Conservation (phyloP, 139 green algal genomes). For the Picochlorum sp. region DNA sequence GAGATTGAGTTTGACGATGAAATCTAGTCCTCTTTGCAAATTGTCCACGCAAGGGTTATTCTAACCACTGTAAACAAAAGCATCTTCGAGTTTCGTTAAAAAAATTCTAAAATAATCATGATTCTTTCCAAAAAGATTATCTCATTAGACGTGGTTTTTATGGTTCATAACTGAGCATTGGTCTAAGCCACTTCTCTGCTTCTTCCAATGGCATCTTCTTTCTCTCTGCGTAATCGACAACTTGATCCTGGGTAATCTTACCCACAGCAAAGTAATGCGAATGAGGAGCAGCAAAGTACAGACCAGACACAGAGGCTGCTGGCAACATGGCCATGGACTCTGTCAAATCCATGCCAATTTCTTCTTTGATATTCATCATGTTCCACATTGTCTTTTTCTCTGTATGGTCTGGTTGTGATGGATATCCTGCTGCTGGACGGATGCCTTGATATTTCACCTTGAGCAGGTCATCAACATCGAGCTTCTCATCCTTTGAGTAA, state of each 20-base stretch:
- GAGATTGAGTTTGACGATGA: conserved; percentile 31
- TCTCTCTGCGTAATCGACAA: conserved; percentile 78
- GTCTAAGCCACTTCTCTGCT: conserved; percentile 77
- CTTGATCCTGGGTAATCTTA: conserved; percentile 92
- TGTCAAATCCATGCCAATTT: conserved; percentile 81
- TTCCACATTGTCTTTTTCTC: conserved; percentile 97
- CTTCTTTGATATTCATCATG: conserved; percentile 72
- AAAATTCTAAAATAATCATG: no score
- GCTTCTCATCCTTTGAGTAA: conserved; percentile 80
- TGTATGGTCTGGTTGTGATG: conserved; percentile 96
- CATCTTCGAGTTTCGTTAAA: no score
- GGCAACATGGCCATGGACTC: conserved; percentile 96
- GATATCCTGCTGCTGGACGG: conserved; percentile 93
- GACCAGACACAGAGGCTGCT: conserved; percentile 80
- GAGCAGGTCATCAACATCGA: conserved; percentile 87
- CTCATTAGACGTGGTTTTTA: conserved; percentile 17
- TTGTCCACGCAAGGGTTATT: not conserved
- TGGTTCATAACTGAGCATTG: conserved; percentile 89
- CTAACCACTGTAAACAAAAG: not conserved
- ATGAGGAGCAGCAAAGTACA: conserved; percentile 85
- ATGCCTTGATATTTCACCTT: conserved; percentile 99
- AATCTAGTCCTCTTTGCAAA: not conserved
- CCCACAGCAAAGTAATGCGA: conserved; percentile 95
- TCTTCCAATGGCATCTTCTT: conserved; percentile 82
- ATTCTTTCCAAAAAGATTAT: no score